Base-by-base conservation (phyloP, 495 filamentous ascomycete species). In the Glonium stellatum region DNA sequence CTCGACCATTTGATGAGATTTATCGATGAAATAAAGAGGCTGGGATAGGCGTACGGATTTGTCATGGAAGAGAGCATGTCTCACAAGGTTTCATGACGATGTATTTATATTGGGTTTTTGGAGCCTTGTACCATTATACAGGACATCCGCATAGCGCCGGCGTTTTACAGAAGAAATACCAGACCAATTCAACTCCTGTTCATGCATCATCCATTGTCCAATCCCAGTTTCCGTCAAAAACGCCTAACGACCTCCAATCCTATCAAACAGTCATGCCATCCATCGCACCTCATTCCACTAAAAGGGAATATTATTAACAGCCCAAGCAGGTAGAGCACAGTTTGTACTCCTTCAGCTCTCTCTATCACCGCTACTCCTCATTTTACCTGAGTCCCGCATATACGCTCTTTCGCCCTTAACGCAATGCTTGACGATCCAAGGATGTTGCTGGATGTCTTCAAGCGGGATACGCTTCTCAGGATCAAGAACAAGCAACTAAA, bases 371-470 rank as follows among this genome's bases (percentile, higher is more conserved):
- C 34, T 55, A 31, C 52, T 57, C 55, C 42, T 47, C 36, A 18
- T 15, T 11, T 56, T 56, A 9, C 27, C 51, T 2, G 57, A 62
- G 15, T 50, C 55, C 44, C 70, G 54, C 23, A 69, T 27, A 36
- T 54, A 64, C 13, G 77, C 79, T 59, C 83, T 72, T 68, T 90
- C 87, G 5, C 88, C 84, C 8, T 89, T 92, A 13, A 84, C 79
- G 72, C 95, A 97, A 74, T 98, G 90, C 80, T 96, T 98, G 64
- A 96, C 68, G 62, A 98, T 96, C 93, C 93, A 98, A 23, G 93
- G 92, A 72, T 98, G 93, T 44, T 80, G 82, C 72, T 90, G 84
- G 51, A 97, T 88, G 37, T 97, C 88, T 15, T 93, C 90, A 1
- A 98, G 80, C 1, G 91, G 81, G 46, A 98, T 88, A 34, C 93